Conservation (phyloP, 306 rosid genomes). For the Cucurbita maxima region DNA sequence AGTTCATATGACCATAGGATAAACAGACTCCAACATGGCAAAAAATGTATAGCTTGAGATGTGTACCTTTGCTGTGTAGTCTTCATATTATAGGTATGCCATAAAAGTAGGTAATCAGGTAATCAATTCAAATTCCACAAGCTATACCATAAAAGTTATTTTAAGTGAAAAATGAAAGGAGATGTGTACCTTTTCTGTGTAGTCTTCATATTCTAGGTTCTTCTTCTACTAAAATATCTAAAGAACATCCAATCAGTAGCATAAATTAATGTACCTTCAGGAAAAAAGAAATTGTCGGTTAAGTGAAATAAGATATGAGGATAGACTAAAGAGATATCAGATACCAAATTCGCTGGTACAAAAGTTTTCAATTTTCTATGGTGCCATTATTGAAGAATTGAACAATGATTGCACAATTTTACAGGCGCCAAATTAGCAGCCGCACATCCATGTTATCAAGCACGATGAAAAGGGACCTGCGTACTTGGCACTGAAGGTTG, state of each 20-base stretch:
- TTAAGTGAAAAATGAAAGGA: background rate
- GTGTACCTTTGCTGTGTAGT: no score
- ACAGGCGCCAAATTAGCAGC: background rate
- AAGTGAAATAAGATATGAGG: background rate
- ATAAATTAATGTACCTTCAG: background rate
- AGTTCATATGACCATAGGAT: background rate
- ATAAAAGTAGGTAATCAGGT: background rate
- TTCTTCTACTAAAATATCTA: background rate
- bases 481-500: conserved; percentile 1
- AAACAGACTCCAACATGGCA: background rate
- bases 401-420: background rate
- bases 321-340: background rate
- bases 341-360: background rate
- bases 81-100: no score
- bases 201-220: background rate
- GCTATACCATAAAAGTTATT: background rate
- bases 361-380: background rate
- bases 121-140: background rate
- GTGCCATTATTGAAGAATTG: background rate
- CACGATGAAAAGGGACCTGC: conserved; percentile 5
- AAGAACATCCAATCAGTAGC: background rate
- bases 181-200: background rate
- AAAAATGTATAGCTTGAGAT: background rate
- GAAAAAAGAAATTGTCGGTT: background rate
- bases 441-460: background rate